Base-by-base conservation (phyloP, 805 yeast genomes). In the Yarrowia alimentaria region DNA sequence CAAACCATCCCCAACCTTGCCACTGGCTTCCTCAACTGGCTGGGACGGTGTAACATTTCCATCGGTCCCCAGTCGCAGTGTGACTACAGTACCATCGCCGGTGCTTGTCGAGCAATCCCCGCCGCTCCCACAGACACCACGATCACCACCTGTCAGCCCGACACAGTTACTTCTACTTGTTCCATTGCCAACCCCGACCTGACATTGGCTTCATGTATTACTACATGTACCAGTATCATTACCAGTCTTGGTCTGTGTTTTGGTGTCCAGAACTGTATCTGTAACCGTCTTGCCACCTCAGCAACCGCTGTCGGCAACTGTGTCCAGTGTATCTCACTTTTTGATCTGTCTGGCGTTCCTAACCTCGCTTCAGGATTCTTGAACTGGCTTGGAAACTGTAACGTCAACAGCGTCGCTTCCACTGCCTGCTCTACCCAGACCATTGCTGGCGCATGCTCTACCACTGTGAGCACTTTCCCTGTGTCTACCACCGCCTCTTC, bases 1-100 rank as follows among this genome's bases (percentile, higher is more conserved):
- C n/a, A n/a, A n/a, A n/a, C n/a, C 12, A 37, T 37, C 10, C 43
- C 43, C 7, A 17, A 24, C 30, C 29, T 37, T 11, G 43, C n/a
- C 11, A 17, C 30, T 7, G 3, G 11, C 4, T 30, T 37, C 2
- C 30, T 37, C 20, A 37, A 37, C 22, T 37, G 8, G 10, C 29
- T 19, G 30, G 25, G 26, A 12, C 43, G 25, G 17, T 37, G 43
- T 25, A 30, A 37, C 16, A 17, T 16, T 9, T 12, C 43, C 10
- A n/a, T n/a, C n/a, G n/a, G n/a, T n/a, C n/a, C n/a, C n/a, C n/a
- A n/a, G n/a, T n/a, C n/a, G n/a, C n/a, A n/a, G n/a, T n/a, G n/a
- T n/a, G n/a, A n/a, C n/a, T n/a, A n/a, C n/a, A n/a, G n/a, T n/a
- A 8, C 8, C n/a, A 12, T 37, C 2, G 30, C 43, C 9, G 43